Conservation (phyloP, 1,139 yeast species). For the Geotrichum klebahnii region DNA sequence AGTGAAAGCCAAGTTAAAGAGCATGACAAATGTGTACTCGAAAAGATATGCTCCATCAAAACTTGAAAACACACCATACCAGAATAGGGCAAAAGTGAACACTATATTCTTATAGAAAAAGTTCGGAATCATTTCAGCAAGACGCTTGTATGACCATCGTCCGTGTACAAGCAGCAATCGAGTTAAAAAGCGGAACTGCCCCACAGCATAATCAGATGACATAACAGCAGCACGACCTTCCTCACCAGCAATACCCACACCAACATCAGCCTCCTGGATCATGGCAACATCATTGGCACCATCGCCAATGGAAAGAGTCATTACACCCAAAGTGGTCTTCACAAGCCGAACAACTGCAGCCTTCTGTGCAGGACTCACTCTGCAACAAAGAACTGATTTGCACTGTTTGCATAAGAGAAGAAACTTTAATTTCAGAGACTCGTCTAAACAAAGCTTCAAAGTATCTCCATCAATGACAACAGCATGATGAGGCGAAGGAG, state of each 20-base stretch:
- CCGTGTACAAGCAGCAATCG: slow-evolving; percentile 85
- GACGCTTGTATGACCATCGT: slow-evolving; percentile 89
- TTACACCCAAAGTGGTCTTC: slow-evolving; percentile 72
- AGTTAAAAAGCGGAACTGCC: slow-evolving; percentile 82
- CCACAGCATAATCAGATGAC: slow-evolving; percentile 96
- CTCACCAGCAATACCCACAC: slow-evolving; percentile 97
- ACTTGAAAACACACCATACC: slow-evolving; percentile 83
- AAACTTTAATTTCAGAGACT: slow-evolving; percentile 56
- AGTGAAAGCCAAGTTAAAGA: slow-evolving; percentile 90
- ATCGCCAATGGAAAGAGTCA: slow-evolving; percentile 93
- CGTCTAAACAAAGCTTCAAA: slow-evolving; percentile 60
- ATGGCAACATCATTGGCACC: slow-evolving; percentile 98
- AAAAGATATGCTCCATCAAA: slow-evolving; percentile 90
- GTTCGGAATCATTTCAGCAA: slow-evolving; percentile 90
- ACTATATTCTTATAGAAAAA: slow-evolving; percentile 90
- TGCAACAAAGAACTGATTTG: slow-evolving; percentile 90
- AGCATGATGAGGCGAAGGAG: slow-evolving; percentile 74
- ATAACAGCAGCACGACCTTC: slow-evolving; percentile 99
- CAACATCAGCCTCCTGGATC: slow-evolving; percentile 98
- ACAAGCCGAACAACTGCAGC: slow-evolving; percentile 91
- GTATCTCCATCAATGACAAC: slow-evolving; percentile 93
- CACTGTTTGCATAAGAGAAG: slow-evolving; percentile 87
- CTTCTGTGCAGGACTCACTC: slow-evolving; percentile 97
- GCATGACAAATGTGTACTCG: slow-evolving; percentile 88
- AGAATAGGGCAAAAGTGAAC: slow-evolving; percentile 81